These are phyloP conservation scores for Leptographium radiaticola DNA, from an alignment of 2,329 filamentous ascomycete species.

Conservation along the genomic window DNA sequence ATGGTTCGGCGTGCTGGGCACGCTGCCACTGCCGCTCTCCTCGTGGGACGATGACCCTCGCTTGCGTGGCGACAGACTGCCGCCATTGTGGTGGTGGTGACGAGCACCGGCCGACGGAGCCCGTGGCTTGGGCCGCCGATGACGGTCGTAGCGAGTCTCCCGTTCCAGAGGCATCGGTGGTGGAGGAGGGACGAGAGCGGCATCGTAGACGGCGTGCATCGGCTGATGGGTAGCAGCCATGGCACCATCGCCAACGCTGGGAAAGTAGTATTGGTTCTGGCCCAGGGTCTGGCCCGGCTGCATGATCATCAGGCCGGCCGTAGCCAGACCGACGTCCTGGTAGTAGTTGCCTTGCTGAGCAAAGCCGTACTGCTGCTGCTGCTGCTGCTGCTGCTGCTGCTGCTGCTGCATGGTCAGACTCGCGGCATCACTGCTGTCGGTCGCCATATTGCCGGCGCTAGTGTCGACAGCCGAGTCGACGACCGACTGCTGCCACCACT, in stretches of 20 bases:
- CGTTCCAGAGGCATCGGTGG: background rate
- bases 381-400: background rate
- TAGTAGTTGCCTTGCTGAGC: constrained; percentile 1
- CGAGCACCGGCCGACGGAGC: constrained; percentile 42
- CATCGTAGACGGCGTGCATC: background rate
- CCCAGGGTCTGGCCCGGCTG: constrained; percentile 23
- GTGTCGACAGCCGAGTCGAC: constrained; percentile 6
- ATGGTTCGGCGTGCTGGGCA: constrained; percentile 2
- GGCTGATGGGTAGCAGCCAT: background rate
- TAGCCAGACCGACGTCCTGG: constrained; percentile 16
- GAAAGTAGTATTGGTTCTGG: constrained; percentile 11
- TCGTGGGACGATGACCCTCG: background rate
- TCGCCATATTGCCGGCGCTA: background rate
- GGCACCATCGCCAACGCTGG: background rate
- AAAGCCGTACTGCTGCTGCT: constrained; percentile 2
- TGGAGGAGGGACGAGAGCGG: constrained; percentile 5
- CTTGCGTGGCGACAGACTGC: constrained; percentile 4
- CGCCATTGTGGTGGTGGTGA: constrained; percentile 31
- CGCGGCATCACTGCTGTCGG: background rate
- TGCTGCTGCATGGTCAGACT: background rate
- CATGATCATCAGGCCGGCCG: constrained; percentile 36
- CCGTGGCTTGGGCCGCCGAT: constrained; percentile 31
- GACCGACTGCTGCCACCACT: constrained; percentile 10
- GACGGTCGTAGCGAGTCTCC: background rate
- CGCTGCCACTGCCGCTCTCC: background rate